Base-by-base conservation (phyloP, 495 filamentous ascomycete species). In the Aspergillus cavernicola region DNA sequence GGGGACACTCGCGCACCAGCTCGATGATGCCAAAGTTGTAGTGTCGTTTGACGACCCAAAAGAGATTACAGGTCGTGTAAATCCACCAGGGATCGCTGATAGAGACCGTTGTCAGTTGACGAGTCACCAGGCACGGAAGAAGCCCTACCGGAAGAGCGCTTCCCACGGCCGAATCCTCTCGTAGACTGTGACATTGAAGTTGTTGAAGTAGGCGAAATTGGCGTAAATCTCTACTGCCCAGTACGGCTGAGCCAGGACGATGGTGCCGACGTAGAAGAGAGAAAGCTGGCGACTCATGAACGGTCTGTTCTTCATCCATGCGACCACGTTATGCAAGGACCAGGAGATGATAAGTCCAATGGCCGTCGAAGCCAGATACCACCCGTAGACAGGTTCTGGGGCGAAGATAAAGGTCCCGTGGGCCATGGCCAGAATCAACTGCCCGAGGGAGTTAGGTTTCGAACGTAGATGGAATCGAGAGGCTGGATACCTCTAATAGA, bases 71-170 rank as follows among this genome's bases (percentile, higher is more conserved):
- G 0, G 69, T 72, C 0, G 76, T 81, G 61, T 74, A 78, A 11
- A 83, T 63, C 80, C 80, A 83, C 80, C 80, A 83, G 0, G 80
- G 80, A 49, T 83, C 80, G 0, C 77, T 77, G 12, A 13, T 4
- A 5, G 2, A 1, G 13, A 8, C 7, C 3, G 10, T 19, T 6
- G 24, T 53, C 24, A 53, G 19, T 31, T 23, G 16, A 18, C 31
- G 23, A 23, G 2, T 11, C 6, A 11, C 32, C n/a, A 32, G 8
- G 13, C 3, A 3, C 20, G 23, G 16, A 38, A 18, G 35, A 9
- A 52, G 29, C n/a, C 7, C 19, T 63, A 69, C 69, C 69, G 63
- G 39, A 75, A 79, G 0, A 82, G 48, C 3, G 77, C 71, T 54
- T 83, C 79, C 24, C 61, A 71, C 11, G 76, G 77, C 4, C 79